phyloP scores from a whole-genome alignment of 2,329 filamentous ascomycete species.

The Didymella exigua region DNA sequence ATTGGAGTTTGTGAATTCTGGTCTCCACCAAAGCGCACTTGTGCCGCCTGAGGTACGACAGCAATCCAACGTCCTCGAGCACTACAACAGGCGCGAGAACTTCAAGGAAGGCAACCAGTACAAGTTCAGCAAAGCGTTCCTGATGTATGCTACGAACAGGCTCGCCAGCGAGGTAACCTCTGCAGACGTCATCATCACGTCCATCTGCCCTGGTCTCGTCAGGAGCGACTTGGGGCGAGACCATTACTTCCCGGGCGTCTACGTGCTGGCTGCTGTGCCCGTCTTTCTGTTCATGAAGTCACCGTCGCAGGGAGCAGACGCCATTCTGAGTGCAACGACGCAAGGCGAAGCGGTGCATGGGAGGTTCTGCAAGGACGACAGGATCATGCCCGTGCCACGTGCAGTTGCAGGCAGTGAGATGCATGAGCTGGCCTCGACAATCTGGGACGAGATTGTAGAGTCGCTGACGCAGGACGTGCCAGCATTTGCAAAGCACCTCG shows the following conservation, averaged over 20 bases:
- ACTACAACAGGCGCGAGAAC: slow-evolving; percentile 38
- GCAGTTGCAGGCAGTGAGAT: slow-evolving; percentile 41
- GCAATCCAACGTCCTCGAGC: slow-evolving; percentile 33
- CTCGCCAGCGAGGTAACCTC: slow-evolving; percentile 37
- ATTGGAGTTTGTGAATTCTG: slow-evolving; percentile 44
- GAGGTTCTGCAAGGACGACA: slow-evolving; percentile 46
- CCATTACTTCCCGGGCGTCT: slow-evolving; percentile 35
- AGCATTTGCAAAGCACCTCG: slow-evolving; percentile 9
- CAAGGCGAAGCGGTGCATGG: slow-evolving; percentile 44
- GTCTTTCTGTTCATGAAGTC: slow-evolving; percentile 33
- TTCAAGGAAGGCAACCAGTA: slow-evolving; percentile 39
- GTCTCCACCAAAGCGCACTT: slow-evolving; percentile 35
- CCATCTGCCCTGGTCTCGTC: slow-evolving; percentile 44
- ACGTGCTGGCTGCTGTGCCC: slow-evolving; percentile 28
- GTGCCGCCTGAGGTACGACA: slow-evolving; percentile 28
- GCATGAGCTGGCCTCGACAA: slow-evolving; percentile 32
- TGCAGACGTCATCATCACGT: slow-evolving; percentile 43
- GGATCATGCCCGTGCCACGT: slow-evolving; percentile 37
- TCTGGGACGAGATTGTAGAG: slow-evolving; percentile 45
- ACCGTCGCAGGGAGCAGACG: slow-evolving; percentile 38
- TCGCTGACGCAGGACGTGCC: slow-evolving; percentile 41
- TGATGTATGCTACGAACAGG: slow-evolving; percentile 41
- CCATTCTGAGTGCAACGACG: slow-evolving; percentile 42
- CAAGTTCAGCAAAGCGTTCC: slow-evolving; percentile 42
- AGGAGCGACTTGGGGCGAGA: slow-evolving; percentile 41